A percentile compares a stretch with the other conserved stretches of the same genome.
phyloP scores from a whole-genome alignment of 2,329 filamentous ascomycete genomes.

The Aciculosporium take region DNA sequence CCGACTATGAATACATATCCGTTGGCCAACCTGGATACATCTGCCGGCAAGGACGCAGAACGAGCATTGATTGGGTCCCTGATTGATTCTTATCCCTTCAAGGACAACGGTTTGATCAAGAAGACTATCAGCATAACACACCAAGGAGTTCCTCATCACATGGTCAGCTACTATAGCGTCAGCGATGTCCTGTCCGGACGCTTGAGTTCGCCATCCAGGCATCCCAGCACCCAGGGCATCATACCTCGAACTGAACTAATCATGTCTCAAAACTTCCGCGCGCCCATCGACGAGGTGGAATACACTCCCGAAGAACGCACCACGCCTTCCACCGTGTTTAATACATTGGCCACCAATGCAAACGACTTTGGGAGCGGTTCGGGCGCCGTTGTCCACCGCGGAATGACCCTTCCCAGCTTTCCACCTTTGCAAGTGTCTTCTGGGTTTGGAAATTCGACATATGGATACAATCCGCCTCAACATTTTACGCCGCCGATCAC shows the following conservation, averaged over 20 bases:
- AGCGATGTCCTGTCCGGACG: conserved; percentile 56
- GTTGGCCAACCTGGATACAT: conserved; percentile 1
- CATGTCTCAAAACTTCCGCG: conserved; percentile 50
- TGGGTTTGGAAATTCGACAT: conserved; percentile 3
- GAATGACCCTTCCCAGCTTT: conserved; percentile 13
- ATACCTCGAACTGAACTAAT: conserved; percentile 44
- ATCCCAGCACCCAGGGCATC: conserved; percentile 24
- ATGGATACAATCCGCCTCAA: conserved; percentile 6
- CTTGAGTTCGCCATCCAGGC: conserved; percentile 43
- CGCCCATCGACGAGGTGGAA: conserved; percentile 48
- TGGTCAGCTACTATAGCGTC: conserved; percentile 80
- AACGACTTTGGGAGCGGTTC: conserved; percentile 7
- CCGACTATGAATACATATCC: conserved; percentile 8
- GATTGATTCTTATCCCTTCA: conserved; percentile 83
- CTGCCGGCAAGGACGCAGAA: conserved; percentile 17
- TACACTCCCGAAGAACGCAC: conserved; percentile 8
- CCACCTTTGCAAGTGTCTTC: conserved; percentile 2
- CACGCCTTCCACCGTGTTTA: conserved; percentile 5
- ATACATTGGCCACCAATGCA: conserved; percentile 5
- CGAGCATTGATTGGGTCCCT: conserved; percentile 58
- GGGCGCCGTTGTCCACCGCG: conserved; percentile 12
- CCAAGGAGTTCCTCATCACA: conserved; percentile 62
- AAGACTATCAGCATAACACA: conserved; percentile 79
- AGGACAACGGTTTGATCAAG: conserved; percentile 69
- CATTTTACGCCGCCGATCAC: conserved; percentile 4